Evolutionary conservation across 768 basidiomycete genomes (phyloP).

Genomic region (Coprinopsis cinerea): DNA sequence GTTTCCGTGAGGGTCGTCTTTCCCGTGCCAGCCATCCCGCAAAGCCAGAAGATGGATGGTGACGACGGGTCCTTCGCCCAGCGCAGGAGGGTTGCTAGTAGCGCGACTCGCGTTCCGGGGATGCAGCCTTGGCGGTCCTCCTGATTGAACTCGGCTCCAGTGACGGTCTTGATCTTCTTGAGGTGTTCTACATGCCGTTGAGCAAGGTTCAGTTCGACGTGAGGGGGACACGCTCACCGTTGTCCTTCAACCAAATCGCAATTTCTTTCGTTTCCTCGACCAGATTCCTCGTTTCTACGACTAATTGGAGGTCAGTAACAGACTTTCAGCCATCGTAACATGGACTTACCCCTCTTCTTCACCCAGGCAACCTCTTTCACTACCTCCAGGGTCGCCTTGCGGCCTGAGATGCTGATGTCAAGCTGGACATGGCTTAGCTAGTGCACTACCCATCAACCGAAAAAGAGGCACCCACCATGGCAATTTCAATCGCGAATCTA

Average conservation of each 20-base stretch:
- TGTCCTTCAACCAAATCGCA: neutral
- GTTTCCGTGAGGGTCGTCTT: conserved; percentile 11
- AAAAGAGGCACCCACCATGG: neutral
- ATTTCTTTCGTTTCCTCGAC: too few species aligned
- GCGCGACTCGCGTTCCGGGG: neutral
- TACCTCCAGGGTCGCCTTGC: neutral
- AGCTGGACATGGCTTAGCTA: neutral
- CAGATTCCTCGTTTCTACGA: neutral
- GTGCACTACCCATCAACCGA: neutral
- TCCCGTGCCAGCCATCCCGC: conserved; percentile 7
- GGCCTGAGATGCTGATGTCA: neutral
- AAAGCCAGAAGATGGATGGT: conserved; percentile 5
- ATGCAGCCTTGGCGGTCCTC: neutral
- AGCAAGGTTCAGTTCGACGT: neutral
- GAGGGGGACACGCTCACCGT: neutral
- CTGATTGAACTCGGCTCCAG: neutral
- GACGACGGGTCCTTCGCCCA: neutral
- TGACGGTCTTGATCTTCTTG: neutral
- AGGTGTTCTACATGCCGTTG: neutral
- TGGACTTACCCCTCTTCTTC: neutral
- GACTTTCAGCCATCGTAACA: neutral
- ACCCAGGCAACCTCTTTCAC: neutral
- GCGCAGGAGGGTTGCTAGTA: neutral
- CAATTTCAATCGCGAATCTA: neutral
- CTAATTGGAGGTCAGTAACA: neutral